Percentiles rank a stretch among this genome's conserved stretches.
phyloP scores from a whole-genome alignment of 179 eudicot species.

The Heliamphora pulchella region DNA sequence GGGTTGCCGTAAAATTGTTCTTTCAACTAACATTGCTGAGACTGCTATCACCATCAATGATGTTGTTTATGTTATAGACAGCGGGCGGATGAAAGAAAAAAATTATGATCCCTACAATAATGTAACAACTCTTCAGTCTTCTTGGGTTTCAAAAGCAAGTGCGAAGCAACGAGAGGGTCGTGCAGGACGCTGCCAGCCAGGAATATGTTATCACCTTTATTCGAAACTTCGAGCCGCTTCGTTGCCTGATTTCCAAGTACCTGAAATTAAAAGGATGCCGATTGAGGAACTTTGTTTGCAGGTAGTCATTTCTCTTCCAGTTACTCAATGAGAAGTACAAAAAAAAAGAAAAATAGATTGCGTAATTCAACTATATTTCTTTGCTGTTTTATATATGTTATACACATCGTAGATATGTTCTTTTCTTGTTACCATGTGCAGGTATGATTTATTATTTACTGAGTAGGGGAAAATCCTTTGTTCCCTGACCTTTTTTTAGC shows the following conservation, averaged over 20 bases:
- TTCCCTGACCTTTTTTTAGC: not conserved
- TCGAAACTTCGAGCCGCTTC: constrained; percentile 67
- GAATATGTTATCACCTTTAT: constrained; percentile 88
- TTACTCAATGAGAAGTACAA: not conserved
- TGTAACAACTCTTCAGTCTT: constrained; percentile 85
- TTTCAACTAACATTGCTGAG: constrained; percentile 95
- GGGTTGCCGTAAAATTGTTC: constrained; percentile 88
- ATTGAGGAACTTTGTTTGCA: constrained; percentile 94
- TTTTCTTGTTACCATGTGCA: constrained; percentile 5
- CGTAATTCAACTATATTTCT: not conserved
- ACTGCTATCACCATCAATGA: constrained; percentile 89
- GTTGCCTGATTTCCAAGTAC: constrained; percentile 74
- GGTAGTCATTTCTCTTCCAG: constrained; percentile 35
- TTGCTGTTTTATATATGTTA: not conserved
- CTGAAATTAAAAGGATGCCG: constrained; percentile 84
- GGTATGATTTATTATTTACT: not conserved
- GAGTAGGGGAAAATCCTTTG: not conserved
- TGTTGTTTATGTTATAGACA: constrained; percentile 87
- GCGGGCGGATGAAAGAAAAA: constrained; percentile 96
- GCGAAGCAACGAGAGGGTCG: constrained; percentile 97
- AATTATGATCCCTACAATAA: constrained; percentile 87
- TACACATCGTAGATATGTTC: not conserved
- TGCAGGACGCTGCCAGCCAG: constrained; percentile 98
- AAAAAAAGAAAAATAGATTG: not conserved
- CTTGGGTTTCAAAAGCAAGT: constrained; percentile 93